Base-by-base conservation (phyloP, 192 early-diverging fungal species). In the Chytriomyces hyalinus region DNA sequence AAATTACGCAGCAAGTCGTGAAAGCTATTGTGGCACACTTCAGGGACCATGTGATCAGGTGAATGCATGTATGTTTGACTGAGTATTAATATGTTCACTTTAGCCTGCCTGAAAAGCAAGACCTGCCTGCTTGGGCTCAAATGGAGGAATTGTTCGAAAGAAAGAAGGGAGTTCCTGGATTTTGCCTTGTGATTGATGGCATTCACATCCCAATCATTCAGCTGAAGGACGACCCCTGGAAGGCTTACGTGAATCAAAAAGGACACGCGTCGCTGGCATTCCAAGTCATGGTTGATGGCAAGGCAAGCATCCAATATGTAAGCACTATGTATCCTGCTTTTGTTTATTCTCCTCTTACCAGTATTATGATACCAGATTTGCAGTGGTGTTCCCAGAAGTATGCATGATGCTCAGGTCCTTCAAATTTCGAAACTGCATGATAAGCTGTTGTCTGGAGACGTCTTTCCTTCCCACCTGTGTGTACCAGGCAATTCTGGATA, bases 141-240 rank as follows among this genome's bases (percentile, higher is more conserved):
- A 28, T 67, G 36, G 65, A 67, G 47, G 43, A 9, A 45, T 15
- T 46, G 11, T 67, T 26, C 1, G 36, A 26, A 26, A 26, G 24
- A 26, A 26, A 26, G 24, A 26, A 26, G 24, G 24, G 24, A 26
- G 24, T 26, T 20, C 0, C 10, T 1, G 45, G 4, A 1, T 67
- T 67, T 36, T 67, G 65, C 44, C 45, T 67, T n/a, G 69, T 49
- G 0, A 70, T 70, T 28, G 69, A 70, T 53, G 69, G 69, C 6
- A 5, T 59, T 13, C 69, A 70, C 45, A 53, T 70, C 13, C 50
- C 17, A 6, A 70, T 70, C 15, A 8, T 70, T 8, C 11, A 6
- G 17, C 69, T 49, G 0, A 17, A n/a, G n/a, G 45, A 53, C 50
- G 49, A 70, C 49, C 6, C 15, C 13, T 70, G 49, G 53, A 70